Evolutionary conservation across 169 alveolate genomes (phyloP).

Genomic region (Cryptosporidium parvum): DNA sequence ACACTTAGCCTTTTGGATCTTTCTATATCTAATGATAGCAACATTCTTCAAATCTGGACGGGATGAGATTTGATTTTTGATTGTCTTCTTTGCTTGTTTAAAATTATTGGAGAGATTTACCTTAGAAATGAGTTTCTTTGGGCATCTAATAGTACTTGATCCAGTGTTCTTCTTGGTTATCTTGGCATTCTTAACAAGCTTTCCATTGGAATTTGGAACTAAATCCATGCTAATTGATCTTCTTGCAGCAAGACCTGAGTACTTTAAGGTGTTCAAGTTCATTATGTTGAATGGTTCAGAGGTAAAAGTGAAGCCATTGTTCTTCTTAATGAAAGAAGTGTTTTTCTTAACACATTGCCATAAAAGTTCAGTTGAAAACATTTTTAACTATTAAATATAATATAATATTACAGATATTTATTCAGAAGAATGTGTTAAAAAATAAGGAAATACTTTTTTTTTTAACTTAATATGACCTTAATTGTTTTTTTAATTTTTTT

Average conservation of each 20-base stretch:
- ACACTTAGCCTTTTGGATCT: slow-evolving; percentile 34
- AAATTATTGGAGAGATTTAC: slow-evolving; percentile 30
- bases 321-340: slow-evolving; percentile 60
- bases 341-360: slow-evolving; percentile 63
- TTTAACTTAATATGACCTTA: not conserved
- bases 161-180: slow-evolving; percentile 37
- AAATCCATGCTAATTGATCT: slow-evolving; percentile 49
- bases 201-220: slow-evolving; percentile 29
- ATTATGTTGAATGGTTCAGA: slow-evolving; percentile 52
- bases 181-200: slow-evolving; percentile 39
- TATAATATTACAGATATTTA: not conserved
- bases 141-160: slow-evolving; percentile 59
- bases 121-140: slow-evolving; percentile 39
- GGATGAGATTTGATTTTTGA: slow-evolving; percentile 7
- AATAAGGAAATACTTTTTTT: not conserved
- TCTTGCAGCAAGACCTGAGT: slow-evolving; percentile 65
- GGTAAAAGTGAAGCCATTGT: slow-evolving; percentile 56
- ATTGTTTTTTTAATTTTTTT: not conserved
- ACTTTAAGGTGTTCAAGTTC: slow-evolving; percentile 34
- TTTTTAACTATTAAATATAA: not conserved
- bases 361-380: slow-evolving; percentile 59
- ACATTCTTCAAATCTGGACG: slow-evolving; percentile 34
- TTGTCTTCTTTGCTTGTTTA: slow-evolving; percentile 49
- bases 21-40: slow-evolving; percentile 49
- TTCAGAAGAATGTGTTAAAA: not conserved